Evolutionary conservation across 225 moss, liverwort and hornwort genomes (phyloP), one percentile per base, ranked within the genome.

Genomic region (Polytrichum commune): DNA sequence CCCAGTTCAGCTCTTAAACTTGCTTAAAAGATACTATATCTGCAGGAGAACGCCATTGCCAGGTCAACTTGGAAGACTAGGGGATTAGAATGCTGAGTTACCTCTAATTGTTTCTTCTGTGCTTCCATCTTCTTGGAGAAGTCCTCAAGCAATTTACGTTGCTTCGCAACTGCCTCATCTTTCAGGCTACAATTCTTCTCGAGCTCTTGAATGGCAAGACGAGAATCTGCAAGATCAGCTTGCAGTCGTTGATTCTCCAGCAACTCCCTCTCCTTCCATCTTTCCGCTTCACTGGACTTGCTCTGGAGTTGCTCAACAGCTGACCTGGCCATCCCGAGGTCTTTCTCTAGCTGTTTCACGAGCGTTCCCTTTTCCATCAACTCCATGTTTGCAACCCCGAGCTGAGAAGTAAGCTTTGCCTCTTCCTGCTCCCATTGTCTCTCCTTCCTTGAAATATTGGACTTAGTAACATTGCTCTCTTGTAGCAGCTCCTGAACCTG

Each of bases 341-440:
- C 74, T 33, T 28, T 74, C 53, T 74, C 74, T 30, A 74, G 74
- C 62, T 74, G 60, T 30, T 68, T 25, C 24, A 68, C 9, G n/a
- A 54, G 58, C 38, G 20, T 68, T 25, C 62, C 74, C 35, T 62
- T 74, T 24, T 62, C 67, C 61, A 28, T 5, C 27, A 67, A 25
- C 19, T 60, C 74, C 5, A 35, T 33, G 66, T 68, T 68, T 19
- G 74, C 46, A 46, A 53, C 23, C 25, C 68, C 74, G 67, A 74
- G 46, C 13, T 74, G 67, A 5, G 55, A 60, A 25, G 53, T 60
- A 16, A 74, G 74, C 60, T 27, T 74, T n/a, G 30, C 67, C 67
- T 60, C 60, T 62, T 74, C 74, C 8, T 61, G 19, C 32, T 74
- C 56, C 74, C 74, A 74, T 61, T 74, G 74, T 9, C 68, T 74